Evolutionary conservation across 176 grass and related monocot genomes (phyloP).

Genomic region (Pharus latifolius): DNA sequence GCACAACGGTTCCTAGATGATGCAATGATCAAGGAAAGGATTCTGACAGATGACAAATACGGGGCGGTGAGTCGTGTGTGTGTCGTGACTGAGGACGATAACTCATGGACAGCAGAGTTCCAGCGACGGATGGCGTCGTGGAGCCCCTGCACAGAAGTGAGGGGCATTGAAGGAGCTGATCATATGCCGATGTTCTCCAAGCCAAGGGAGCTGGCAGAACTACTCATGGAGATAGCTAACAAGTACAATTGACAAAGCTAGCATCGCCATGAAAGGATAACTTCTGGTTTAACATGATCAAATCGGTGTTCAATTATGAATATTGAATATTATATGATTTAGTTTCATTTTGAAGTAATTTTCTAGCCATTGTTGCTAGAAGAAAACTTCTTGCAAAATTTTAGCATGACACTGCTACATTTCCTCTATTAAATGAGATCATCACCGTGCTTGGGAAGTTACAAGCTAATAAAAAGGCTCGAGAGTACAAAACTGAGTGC

Average conservation of each 20-base stretch:
- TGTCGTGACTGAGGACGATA: constrained; percentile 20
- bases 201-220: constrained; percentile 17
- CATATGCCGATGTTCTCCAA: constrained; percentile 52
- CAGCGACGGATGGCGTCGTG: constrained; percentile 25
- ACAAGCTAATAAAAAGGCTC: not conserved
- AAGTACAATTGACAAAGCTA: not conserved
- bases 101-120: not conserved
- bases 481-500: constrained; percentile 8
- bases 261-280: not conserved
- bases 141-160: constrained; percentile 28
- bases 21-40: not conserved
- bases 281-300: no score
- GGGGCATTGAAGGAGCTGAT: constrained; percentile 16
- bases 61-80: constrained; percentile 28
- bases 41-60: constrained; percentile 11
- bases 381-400: not conserved
- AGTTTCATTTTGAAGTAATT: not conserved
- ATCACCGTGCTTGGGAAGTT: not conserved
- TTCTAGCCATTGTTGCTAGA: not conserved
- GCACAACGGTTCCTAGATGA: not conserved
- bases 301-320: not conserved
- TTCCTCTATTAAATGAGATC: not conserved
- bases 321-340: not conserved
- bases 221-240: constrained; percentile 21
- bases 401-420: not conserved